Evolutionary conservation across 768 basidiomycete species (phyloP), one percentile per base, ranked within the genome.

Genomic region (Boletus barrowsii): DNA sequence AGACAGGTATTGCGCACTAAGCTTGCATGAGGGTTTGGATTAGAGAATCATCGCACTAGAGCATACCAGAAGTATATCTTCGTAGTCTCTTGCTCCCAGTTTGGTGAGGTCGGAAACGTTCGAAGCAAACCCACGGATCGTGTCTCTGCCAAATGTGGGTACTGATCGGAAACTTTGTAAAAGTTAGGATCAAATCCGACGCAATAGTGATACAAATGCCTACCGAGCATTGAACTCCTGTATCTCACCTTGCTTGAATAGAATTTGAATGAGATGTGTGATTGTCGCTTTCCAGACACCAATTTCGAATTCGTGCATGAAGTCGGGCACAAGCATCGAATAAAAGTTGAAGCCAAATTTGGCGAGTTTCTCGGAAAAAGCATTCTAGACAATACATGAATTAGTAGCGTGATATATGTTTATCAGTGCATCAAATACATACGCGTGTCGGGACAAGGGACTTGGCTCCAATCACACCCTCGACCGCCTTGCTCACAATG

Each of bases 321-420:
- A 50, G 14, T 75, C 72, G 0, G 64, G 62, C 0, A 65, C 59
- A 3, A 73, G 57, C 51, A 74, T 60, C 0, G 40, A 24, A 51
- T 66, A 61, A 17, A 67, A 63, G 30, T 73, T 47, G 29, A 74
- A 62, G 0, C 65, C 64, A 17, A 62, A 55, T 0, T 42, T 2
- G 0, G 49, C 30, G 1, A 71, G 58, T 8, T 46, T 52, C 9
- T 57, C 46, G 0, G 67, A 74, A 37, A 75, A 75, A 2, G 72
- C 64, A 54, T 67, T 74, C 72, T 73, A 33, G 7, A 26, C 26
- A 26, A 26, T 26, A 26, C 3, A 3, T 26, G 26, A 26, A 8
- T 26, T 3, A 26, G 26, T 26, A 26, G 26, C 7, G 7, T 26
- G 26, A 26, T 26, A 11, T 42, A 20, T 35, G 2, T 35, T 20